These are phyloP conservation scores for Monilinia vaccinii-corymbosi DNA, from an alignment of 2,329 filamentous ascomycete genomes.

Conservation along the genomic window DNA sequence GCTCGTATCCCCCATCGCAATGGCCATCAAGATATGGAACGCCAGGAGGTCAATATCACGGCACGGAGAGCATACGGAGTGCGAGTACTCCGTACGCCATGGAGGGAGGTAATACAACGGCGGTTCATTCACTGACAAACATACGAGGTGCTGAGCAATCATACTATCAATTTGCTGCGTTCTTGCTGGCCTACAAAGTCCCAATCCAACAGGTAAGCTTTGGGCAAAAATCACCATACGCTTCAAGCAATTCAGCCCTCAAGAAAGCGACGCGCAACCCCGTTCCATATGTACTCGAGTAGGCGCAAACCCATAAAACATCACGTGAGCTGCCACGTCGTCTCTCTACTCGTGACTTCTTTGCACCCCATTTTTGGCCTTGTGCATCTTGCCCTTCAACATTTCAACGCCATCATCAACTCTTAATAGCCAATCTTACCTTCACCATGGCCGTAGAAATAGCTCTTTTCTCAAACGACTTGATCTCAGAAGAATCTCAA, in stretches of 20 bases:
- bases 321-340: constrained; percentile 5
- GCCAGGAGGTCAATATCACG: no score
- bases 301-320: accelerated
- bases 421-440: background rate
- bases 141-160: no score
- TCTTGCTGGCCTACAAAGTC: background rate
- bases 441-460: background rate
- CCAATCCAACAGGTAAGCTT: no score
- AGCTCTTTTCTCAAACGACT: background rate
- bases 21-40: background rate
- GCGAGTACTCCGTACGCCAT: no score
- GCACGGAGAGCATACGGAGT: no score
- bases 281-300: no score
- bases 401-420: background rate
- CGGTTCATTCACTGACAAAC: no score
- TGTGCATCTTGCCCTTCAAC: background rate
- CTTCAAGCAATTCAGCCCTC: background rate
- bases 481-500: constrained; percentile 2
- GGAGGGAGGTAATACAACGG: no score
- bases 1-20: background rate
- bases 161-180: no score
- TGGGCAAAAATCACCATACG: no score
- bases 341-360: background rate
- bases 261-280: background rate
- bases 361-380: background rate